Evolutionary conservation across 805 yeast species (phyloP).

Genomic region (Maudiozyma pseudohumilis): DNA sequence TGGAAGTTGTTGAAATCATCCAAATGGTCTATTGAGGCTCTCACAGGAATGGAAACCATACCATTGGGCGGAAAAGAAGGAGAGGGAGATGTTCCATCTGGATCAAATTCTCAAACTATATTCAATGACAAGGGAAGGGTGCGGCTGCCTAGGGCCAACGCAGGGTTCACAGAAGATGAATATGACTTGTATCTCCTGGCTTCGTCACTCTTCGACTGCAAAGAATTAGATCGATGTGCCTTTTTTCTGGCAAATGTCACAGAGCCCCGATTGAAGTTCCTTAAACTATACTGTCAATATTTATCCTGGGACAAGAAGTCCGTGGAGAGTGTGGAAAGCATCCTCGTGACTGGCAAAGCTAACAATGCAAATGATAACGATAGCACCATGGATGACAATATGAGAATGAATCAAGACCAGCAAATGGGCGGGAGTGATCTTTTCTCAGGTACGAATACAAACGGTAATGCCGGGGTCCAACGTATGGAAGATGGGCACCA

Average conservation of each 20-base stretch:
- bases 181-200: conserved; percentile 48
- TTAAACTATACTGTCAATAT: conserved; percentile 58
- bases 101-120: conserved; percentile 20
- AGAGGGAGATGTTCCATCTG: conserved; percentile 11
- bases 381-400: conserved; percentile 3
- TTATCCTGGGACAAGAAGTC: conserved; percentile 69
- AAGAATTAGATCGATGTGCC: conserved; percentile 77
- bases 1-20: conserved; percentile 60
- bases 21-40: conserved; percentile 80
- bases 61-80: background rate
- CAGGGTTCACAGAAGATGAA: conserved; percentile 27
- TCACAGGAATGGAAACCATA: conserved; percentile 41
- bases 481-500: conserved; percentile 17
- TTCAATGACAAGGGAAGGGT: background rate
- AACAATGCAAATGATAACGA: conserved; percentile 6
- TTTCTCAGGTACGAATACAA: background rate
- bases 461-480: conserved; percentile 1
- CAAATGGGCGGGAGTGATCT: background rate
- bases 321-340: conserved; percentile 64
- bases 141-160: conserved; percentile 1
- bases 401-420: conserved; percentile 3
- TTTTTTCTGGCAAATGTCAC: conserved; percentile 42
- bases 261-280: conserved; percentile 43
- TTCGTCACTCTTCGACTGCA: conserved; percentile 63
- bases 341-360: conserved; percentile 34